Conservation (phyloP, 2,329 filamentous ascomycete species). For the Aspergillus hiratsukae region DNA sequence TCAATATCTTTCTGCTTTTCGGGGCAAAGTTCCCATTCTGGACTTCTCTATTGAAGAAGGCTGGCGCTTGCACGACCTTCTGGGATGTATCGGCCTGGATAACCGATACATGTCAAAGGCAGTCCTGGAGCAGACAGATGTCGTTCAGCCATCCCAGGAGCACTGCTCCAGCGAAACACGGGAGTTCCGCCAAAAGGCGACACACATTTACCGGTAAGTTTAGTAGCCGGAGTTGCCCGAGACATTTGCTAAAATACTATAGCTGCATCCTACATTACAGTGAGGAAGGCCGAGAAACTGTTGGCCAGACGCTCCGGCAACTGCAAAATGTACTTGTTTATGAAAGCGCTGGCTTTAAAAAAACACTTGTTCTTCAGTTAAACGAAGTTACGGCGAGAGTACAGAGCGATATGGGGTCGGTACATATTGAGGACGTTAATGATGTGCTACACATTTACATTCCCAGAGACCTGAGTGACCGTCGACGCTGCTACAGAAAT, state of each 20-base stretch:
- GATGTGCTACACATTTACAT: neutral
- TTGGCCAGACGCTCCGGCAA: neutral
- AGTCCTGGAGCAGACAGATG: constrained; percentile 1
- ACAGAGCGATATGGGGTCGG: constrained; percentile 1
- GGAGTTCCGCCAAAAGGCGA: neutral
- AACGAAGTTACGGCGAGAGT: constrained; percentile 1
- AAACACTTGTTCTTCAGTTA: neutral
- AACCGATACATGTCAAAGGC: neutral
- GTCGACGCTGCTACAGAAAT: neutral
- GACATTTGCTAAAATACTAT: too few relatives aligned
- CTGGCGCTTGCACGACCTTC: neutral
- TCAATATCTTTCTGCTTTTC: neutral
- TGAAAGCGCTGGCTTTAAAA: neutral
- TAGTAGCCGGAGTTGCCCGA: neutral
- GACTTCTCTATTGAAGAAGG: neutral
- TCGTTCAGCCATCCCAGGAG: neutral
- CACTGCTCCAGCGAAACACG: neutral
- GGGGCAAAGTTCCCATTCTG: neutral
- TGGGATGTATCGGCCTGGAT: neutral
- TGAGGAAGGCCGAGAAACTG: too few relatives aligned
- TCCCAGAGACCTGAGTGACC: neutral
- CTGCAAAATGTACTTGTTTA: neutral
- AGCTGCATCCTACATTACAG: too few relatives aligned
- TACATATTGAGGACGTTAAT: neutral
- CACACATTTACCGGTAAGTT: neutral